Percentiles rank a stretch among this genome's conserved stretches.
Conservation (phyloP, 768 basidiomycete genomes). For the Stropharia rugosoannulata region DNA sequence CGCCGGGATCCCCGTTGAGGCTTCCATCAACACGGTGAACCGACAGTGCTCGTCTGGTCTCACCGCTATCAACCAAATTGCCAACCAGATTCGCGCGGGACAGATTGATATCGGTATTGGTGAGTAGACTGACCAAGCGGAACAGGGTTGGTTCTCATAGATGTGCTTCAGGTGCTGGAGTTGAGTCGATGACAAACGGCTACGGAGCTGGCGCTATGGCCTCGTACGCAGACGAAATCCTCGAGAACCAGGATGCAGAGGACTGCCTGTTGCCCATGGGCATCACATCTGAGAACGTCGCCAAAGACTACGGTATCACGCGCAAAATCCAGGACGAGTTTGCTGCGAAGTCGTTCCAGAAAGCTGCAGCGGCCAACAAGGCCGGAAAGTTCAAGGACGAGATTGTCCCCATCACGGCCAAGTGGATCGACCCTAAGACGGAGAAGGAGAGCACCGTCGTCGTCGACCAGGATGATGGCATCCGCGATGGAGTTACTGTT, state of each 20-base stretch:
- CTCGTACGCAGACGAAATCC: constrained; percentile 62
- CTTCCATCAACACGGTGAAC: constrained; percentile 81
- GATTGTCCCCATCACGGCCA: constrained; percentile 78
- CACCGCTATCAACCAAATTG: constrained; percentile 78
- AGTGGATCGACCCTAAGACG: constrained; percentile 70
- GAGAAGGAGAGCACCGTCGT: constrained; percentile 64
- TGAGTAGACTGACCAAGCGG: constrained; percentile 28
- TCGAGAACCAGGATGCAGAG: constrained; percentile 64
- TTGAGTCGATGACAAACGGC: constrained; percentile 87
- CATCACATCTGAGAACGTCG: constrained; percentile 93
- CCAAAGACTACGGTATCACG: constrained; percentile 69
- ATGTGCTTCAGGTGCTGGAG: constrained; percentile 65
- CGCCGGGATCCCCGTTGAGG: constrained; percentile 79
- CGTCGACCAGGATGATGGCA: constrained; percentile 83
- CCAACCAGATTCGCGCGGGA: constrained; percentile 72
- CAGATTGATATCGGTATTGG: constrained; percentile 92
- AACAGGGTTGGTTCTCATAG: not conserved
- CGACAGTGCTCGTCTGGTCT: constrained; percentile 90
- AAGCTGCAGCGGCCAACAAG: constrained; percentile 78
- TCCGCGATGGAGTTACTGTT: constrained; percentile 80
- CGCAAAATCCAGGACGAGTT: constrained; percentile 83
- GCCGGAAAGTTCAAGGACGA: constrained; percentile 81
- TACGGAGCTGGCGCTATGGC: constrained; percentile 60
- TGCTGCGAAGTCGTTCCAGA: constrained; percentile 81
- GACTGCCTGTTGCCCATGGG: constrained; percentile 91